Conservation (phyloP, 164 flowering plant genomes). For the Aristolochia contorta region DNA sequence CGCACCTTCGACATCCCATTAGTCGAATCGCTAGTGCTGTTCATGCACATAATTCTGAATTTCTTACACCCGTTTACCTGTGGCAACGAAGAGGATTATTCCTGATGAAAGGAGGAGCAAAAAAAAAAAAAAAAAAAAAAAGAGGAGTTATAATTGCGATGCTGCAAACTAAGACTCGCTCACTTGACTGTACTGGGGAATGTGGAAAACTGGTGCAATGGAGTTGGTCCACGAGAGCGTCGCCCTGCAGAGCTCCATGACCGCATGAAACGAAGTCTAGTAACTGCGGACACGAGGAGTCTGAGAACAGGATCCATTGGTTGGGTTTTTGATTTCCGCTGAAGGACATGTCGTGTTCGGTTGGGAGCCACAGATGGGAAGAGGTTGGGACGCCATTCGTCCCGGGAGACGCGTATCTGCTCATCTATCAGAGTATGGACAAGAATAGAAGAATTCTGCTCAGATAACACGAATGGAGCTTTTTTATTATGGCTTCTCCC, state of each 20-base stretch:
- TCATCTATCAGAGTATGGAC: too few species aligned
- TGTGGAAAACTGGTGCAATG: conserved; percentile 28
- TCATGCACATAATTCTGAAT: conserved; percentile 26
- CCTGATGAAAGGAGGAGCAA: neutral
- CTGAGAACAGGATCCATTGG: neutral
- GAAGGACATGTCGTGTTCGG: too few species aligned
- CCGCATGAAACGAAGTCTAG: neutral
- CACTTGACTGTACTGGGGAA: conserved; percentile 10
- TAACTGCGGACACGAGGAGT: neutral
- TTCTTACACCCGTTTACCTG: conserved; percentile 23
- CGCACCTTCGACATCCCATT: conserved; percentile 33
- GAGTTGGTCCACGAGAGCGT: conserved; percentile 42
- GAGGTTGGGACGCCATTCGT: too few species aligned
- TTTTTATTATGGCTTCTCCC: conserved; percentile 63
- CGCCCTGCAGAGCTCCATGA: conserved; percentile 35
- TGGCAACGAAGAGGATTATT: neutral
- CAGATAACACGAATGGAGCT: conserved; percentile 6
- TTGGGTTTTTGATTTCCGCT: too few species aligned
- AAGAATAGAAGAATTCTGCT: too few species aligned
- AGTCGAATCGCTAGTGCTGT: conserved; percentile 8
- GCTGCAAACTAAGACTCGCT: conserved; percentile 2
- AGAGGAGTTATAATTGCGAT: neutral
- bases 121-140: too few species aligned
- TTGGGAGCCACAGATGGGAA: too few species aligned
- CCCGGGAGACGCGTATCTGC: too few species aligned